Conservation (phyloP, 495 filamentous ascomycete species). For the Pyronema omphalodes region DNA sequence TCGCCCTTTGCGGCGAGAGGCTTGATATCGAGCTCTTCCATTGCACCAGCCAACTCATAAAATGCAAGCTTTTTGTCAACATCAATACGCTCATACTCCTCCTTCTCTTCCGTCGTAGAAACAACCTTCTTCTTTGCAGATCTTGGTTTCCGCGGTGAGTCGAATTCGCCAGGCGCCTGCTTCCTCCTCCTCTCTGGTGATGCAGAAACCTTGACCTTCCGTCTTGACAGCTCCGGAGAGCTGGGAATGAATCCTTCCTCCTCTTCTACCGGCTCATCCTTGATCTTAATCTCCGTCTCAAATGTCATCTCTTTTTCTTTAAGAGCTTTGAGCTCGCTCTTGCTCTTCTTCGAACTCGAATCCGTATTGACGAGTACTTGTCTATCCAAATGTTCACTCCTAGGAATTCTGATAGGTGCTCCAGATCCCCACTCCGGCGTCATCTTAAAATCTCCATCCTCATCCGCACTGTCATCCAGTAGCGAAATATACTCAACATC, state of each 20-base stretch:
- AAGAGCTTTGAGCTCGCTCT: constrained; percentile 6
- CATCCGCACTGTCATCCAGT: constrained; percentile 9
- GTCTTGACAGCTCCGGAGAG: constrained; percentile 5
- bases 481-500: constrained; percentile 20
- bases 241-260: neutral
- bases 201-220: neutral
- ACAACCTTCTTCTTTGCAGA: constrained; percentile 2
- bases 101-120: constrained; percentile 12
- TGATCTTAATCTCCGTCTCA: constrained; percentile 17
- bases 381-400: constrained; percentile 15
- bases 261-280: constrained; percentile 15
- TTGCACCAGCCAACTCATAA: constrained; percentile 14
- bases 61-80: constrained; percentile 15
- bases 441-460: constrained; percentile 3
- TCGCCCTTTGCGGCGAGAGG: neutral
- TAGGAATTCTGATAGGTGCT: constrained; percentile 17
- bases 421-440: constrained; percentile 12
- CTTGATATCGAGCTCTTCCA: neutral
- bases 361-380: constrained; percentile 15
- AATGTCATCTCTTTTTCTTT: constrained; percentile 15
- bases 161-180: neutral
- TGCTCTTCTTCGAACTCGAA: constrained; percentile 14
- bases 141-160: constrained; percentile 1
- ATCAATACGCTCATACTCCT: constrained; percentile 18
- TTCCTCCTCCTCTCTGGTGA: constrained; percentile 3